These are phyloP conservation scores for Exophiala sp. DNA, from an alignment of 2,329 filamentous ascomycete species.

Conservation along the genomic window DNA sequence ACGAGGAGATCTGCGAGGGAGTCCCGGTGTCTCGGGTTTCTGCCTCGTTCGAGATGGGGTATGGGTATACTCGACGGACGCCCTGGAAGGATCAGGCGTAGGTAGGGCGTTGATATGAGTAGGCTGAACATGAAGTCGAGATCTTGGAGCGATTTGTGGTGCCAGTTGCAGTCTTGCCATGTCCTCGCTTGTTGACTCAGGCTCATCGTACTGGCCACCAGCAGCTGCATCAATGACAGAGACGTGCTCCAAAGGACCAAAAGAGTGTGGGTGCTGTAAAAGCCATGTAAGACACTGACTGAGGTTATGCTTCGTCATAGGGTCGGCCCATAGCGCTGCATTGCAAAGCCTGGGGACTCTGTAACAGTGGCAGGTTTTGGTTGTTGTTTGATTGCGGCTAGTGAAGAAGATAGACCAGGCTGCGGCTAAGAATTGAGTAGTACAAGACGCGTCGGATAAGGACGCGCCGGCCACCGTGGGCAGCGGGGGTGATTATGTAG, in stretches of 20 bases:
- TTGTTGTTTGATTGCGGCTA: not conserved
- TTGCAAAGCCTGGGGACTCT: not conserved
- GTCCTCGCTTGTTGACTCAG: slow-evolving; percentile 18
- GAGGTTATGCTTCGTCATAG: slow-evolving; percentile 50
- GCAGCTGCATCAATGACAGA: slow-evolving; percentile 9
- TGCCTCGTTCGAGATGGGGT: slow-evolving; percentile 6
- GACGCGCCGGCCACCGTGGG: slow-evolving; percentile 19
- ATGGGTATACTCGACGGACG: slow-evolving; percentile 11
- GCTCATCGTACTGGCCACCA: slow-evolving; percentile 14
- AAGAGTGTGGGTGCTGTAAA: slow-evolving; percentile 36
- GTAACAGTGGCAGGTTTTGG: not conserved
- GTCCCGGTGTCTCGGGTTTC: slow-evolving; percentile 24
- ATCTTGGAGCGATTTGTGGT: slow-evolving; percentile 39
- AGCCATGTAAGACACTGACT: slow-evolving; percentile 46
- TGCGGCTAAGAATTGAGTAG: not conserved
- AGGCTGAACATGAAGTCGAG: slow-evolving; percentile 34
- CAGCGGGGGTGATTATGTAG: not conserved
- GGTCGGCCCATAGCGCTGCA: slow-evolving; percentile 26
- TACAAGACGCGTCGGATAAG: not conserved
- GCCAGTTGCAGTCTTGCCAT: slow-evolving; percentile 47
- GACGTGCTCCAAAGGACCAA: slow-evolving; percentile 24
- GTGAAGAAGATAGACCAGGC: not conserved
- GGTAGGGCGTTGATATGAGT: slow-evolving; percentile 15
- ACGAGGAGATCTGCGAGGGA: slow-evolving; percentile 11
- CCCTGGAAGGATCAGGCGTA: slow-evolving; percentile 22